phyloP scores from a whole-genome alignment of 805 yeast genomes.

The Jamesozyma gamospora region DNA sequence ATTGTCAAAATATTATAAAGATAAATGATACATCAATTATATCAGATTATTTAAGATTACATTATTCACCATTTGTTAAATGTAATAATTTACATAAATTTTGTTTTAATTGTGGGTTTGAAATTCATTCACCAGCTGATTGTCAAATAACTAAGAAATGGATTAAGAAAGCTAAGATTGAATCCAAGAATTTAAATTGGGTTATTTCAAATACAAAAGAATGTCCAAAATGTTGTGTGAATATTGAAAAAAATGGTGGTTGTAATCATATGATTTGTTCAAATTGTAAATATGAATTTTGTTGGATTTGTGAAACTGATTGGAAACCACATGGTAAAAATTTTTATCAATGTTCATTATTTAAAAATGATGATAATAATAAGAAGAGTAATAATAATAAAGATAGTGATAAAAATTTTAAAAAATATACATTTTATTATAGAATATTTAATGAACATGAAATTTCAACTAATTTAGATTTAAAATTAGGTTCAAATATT shows the following conservation, averaged over 20 bases:
- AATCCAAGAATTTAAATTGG: slow-evolving; percentile 85
- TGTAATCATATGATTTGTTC: slow-evolving; percentile 93
- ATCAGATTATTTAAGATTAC: slow-evolving; percentile 20
- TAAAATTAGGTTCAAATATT: slow-evolving; percentile 49
- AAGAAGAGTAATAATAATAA: slow-evolving; percentile 19
- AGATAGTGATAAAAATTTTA: slow-evolving; percentile 32
- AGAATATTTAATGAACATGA: slow-evolving; percentile 69
- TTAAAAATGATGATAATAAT: slow-evolving; percentile 33
- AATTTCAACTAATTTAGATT: slow-evolving; percentile 63
- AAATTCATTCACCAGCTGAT: slow-evolving; percentile 78
- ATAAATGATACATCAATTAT: slow-evolving; percentile 25
- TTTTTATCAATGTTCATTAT: slow-evolving; percentile 61
- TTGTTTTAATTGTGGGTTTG: slow-evolving; percentile 66
- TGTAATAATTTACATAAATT: slow-evolving; percentile 63
- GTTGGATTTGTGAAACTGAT: slow-evolving; percentile 81
- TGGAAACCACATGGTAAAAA: slow-evolving; percentile 64
- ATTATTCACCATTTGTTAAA: slow-evolving; percentile 51
- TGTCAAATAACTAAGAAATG: slow-evolving; percentile 61
- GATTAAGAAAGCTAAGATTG: slow-evolving; percentile 74
- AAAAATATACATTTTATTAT: slow-evolving; percentile 66
- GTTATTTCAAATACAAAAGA: slow-evolving; percentile 71
- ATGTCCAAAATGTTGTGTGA: slow-evolving; percentile 72
- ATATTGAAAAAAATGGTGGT: slow-evolving; percentile 91
- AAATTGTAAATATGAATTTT: slow-evolving; percentile 68
- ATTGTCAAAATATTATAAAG: slow-evolving; percentile 53